Percentiles rank a stretch among this genome's conserved stretches.
Conservation (phyloP, 495 filamentous ascomycete species). For the Echria macrotheca region DNA sequence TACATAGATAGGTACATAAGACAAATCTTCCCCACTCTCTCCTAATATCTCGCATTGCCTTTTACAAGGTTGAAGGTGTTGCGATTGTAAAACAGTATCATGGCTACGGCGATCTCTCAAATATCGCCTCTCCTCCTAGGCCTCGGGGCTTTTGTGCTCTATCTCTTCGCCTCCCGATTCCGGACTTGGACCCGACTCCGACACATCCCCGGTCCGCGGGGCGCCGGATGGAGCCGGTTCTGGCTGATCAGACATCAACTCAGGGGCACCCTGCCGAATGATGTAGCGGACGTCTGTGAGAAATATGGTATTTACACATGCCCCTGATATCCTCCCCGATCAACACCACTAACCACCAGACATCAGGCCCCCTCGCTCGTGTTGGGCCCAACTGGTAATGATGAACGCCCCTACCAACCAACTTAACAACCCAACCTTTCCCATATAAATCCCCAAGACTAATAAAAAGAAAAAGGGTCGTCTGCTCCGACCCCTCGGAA, state of each 20-base stretch:
- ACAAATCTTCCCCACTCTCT: too few relatives aligned
- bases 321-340: conserved; percentile 10
- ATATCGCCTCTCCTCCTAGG: too few relatives aligned
- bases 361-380: neutral
- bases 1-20: too few relatives aligned
- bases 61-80: too few relatives aligned
- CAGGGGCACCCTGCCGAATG: neutral
- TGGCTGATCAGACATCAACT: conserved; percentile 14
- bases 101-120: too few relatives aligned
- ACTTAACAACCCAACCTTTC: neutral
- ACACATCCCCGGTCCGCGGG: conserved; percentile 13
- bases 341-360: neutral
- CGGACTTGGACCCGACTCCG: neutral
- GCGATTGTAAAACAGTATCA: too few relatives aligned
- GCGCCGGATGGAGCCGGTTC: conserved; percentile 3
- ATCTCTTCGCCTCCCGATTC: conserved; percentile 3
- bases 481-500: conserved; percentile 37
- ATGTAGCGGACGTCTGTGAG: conserved; percentile 9
- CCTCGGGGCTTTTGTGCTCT: neutral
- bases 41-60: too few relatives aligned
- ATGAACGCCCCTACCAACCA: neutral
- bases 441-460: neutral
- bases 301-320: conserved; percentile 16
- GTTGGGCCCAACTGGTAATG: conserved; percentile 28
- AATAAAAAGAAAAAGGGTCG: conserved; percentile 11